Percentiles rank a stretch among this genome's conserved stretches.
Evolutionary conservation across 2,329 filamentous ascomycete genomes (phyloP).

Genomic region (Fusarium musae): DNA sequence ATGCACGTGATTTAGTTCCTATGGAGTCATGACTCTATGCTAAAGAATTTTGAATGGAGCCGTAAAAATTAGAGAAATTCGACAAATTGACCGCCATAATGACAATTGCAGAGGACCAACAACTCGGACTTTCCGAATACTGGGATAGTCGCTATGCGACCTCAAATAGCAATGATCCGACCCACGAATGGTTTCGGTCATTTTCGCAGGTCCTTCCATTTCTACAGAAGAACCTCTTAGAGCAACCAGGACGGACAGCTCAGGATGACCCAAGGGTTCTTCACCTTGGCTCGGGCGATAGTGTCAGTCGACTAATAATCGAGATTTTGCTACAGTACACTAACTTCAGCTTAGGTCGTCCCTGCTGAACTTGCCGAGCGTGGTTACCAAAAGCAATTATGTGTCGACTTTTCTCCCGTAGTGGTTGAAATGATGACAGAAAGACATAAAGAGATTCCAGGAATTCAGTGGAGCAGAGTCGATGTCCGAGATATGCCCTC

Average conservation of each 20-base stretch:
- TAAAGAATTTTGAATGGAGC: background rate
- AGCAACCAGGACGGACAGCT: background rate
- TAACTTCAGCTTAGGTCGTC: background rate
- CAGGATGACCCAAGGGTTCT: background rate
- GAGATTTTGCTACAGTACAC: fast-evolving
- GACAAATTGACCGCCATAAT: background rate
- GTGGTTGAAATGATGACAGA: background rate
- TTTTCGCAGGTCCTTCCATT: background rate
- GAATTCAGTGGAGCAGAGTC: background rate
- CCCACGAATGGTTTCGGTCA: background rate
- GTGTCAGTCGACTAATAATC: background rate
- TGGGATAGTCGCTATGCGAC: background rate
- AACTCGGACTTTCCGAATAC: background rate
- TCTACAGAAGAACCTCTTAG: background rate
- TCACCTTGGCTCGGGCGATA: background rate
- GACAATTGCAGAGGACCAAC: conserved; percentile 3
- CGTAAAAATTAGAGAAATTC: background rate
- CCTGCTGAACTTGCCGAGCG: background rate
- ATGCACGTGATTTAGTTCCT: background rate
- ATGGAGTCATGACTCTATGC: background rate
- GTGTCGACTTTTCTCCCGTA: background rate
- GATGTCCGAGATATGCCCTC: background rate
- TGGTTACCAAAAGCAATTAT: background rate
- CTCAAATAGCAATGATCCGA: background rate
- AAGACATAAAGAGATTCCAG: background rate